Evolutionary conservation across 2,329 filamentous ascomycete genomes (phyloP).

Genomic region (Colletotrichum ledebouriae): DNA sequence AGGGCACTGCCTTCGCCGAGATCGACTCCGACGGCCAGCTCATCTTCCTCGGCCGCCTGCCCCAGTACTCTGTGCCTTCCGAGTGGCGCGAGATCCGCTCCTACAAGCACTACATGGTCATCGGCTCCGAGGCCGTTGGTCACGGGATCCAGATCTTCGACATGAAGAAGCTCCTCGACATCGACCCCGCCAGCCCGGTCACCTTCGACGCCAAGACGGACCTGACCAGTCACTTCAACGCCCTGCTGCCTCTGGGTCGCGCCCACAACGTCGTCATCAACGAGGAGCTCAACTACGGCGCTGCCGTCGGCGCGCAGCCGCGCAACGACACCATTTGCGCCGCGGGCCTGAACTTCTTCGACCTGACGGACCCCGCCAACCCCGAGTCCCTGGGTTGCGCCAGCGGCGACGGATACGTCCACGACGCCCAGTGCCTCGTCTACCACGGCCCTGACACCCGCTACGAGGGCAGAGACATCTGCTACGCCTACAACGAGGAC

Average conservation of each 20-base stretch:
- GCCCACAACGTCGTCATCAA: constrained; percentile 65
- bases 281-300: constrained; percentile 61
- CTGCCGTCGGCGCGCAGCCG: constrained; percentile 59
- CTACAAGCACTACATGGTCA: constrained; percentile 54
- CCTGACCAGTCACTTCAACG: constrained; percentile 51
- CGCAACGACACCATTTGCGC: constrained; percentile 56
- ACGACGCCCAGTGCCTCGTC: constrained; percentile 71
- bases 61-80: constrained; percentile 41
- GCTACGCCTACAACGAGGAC: constrained; percentile 69
- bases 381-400: constrained; percentile 67
- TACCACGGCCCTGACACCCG: constrained; percentile 65
- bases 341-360: constrained; percentile 69
- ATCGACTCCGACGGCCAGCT: constrained; percentile 57
- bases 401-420: constrained; percentile 68
- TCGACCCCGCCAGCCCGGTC: constrained; percentile 56
- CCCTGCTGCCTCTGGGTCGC: constrained; percentile 45
- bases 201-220: constrained; percentile 50
- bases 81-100: constrained; percentile 53
- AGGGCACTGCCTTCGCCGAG: constrained; percentile 62
- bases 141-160: constrained; percentile 74
- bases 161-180: constrained; percentile 64
- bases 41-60: constrained; percentile 58
- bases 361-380: constrained; percentile 66
- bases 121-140: constrained; percentile 56
- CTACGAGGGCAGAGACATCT: constrained; percentile 65